Base-by-base conservation (phyloP, 495 filamentous ascomycete genomes). In the Xylaria castorea region DNA sequence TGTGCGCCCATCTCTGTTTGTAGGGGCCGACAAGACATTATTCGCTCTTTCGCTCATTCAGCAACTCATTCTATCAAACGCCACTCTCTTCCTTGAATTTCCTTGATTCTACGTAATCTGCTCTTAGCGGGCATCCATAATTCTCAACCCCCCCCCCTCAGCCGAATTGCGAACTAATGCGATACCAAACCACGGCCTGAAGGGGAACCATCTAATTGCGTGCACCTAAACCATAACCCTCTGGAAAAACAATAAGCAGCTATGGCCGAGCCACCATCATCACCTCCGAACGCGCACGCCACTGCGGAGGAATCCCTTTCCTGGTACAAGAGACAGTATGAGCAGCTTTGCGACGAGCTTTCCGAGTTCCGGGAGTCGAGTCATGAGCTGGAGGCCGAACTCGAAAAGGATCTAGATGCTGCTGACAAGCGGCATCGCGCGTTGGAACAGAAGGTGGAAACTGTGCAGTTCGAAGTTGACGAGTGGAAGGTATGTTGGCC, bases 251-350 rank as follows among this genome's bases (percentile, higher is more conserved):
- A 68, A 58, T 64, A 71, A 73, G 34, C 40, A 75, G 73, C 75
- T 79, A 89, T 91, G 86, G 88, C 91, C 66, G 90, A 91, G 75
- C 83, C 87, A 76, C 87, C 89, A 63, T 90, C 92, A 55, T 89
- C 89, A 62, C 88, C 87, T 65, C 87, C 89, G 40, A 88, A 82
- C 74, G 86, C 85, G 70, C 82, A 85, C 60, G 83, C 89, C 68
- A 87, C 85, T 34, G 80, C 86, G 42, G 89, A 92, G 78, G 91
- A 94, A 74, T 91, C 94, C 66, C 83, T 98, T 34, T 89, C 91
- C 50, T 97, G 95, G 86, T 98, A 98, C 86, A 98, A 99, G 82
- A 81, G 90, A 53, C 96, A 99, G 81, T 98, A 98, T 85, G 94
- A 97, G 80, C 90, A 94, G 78, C 88, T 99, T 12, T 95, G 97